A percentile compares a stretch with the other conserved stretches of the same genome.
Conservation (phyloP, 805 yeast species). For the Hanseniaspora jakobsenii region DNA sequence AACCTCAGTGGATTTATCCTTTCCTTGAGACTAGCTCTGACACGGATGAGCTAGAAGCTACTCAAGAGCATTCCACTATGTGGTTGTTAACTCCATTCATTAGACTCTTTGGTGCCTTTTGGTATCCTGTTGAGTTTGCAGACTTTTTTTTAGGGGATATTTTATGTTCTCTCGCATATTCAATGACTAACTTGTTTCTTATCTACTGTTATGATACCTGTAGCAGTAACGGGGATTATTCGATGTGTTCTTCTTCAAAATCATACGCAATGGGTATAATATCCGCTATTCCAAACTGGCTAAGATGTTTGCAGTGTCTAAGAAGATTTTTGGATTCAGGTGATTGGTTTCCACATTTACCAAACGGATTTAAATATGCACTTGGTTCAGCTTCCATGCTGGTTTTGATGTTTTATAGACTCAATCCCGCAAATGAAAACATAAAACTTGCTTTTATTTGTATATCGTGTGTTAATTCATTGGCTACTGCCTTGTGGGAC, state of each 20-base stretch:
- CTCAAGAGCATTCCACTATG: conserved; percentile 9
- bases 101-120: conserved; percentile 67
- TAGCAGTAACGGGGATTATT: conserved; percentile 31
- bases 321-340: conserved; percentile 88
- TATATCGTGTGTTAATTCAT: conserved; percentile 63
- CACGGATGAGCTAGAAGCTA: not conserved
- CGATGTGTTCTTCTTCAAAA: conserved; percentile 59
- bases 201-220: conserved; percentile 69
- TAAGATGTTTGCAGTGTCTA: conserved; percentile 83
- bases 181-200: conserved; percentile 72
- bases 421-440: conserved; percentile 33
- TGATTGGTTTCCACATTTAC: conserved; percentile 91
- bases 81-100: conserved; percentile 67
- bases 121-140: conserved; percentile 88
- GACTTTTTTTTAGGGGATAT: conserved; percentile 92
- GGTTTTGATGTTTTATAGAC: conserved; percentile 62
- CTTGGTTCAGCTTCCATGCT: conserved; percentile 57
- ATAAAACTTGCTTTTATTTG: conserved; percentile 41
- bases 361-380: conserved; percentile 70
- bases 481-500: conserved; percentile 72
- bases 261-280: conserved; percentile 76
- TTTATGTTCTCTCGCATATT: conserved; percentile 74
- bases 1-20: conserved; percentile 36
- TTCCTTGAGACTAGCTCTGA: not conserved
- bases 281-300: conserved; percentile 70